phyloP scores from a whole-genome alignment of 106 monocot species.

The Narthecium ossifragum region DNA sequence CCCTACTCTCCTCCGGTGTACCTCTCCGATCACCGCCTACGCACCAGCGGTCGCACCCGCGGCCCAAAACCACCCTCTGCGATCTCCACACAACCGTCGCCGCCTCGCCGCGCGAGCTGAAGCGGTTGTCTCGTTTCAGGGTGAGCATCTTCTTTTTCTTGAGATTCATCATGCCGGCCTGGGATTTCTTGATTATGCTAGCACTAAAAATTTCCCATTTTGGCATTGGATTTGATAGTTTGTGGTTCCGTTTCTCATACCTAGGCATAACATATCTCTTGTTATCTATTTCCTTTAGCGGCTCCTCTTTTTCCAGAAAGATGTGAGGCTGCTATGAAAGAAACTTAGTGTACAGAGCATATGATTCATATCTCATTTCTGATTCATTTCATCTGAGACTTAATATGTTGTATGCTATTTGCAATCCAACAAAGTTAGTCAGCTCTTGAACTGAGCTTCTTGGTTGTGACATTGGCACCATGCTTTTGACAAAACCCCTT shows the following conservation, averaged over 20 bases:
- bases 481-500: no score
- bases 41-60: not conserved
- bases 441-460: no score
- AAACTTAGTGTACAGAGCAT: no score
- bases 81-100: not conserved
- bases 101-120: not conserved
- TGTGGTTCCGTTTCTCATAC: no score
- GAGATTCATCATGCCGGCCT: not conserved
- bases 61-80: not conserved
- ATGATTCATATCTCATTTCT: no score
- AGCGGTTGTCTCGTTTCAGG: conserved; percentile 11
- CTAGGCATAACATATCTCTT: not conserved
- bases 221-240: conserved; percentile 1
- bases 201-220: not conserved
- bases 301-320: not conserved
- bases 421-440: no score
- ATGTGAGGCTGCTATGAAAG: no score
- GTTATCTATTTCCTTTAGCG: not conserved
- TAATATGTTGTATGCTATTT: no score
- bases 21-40: not conserved
- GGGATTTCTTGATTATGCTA: no score
- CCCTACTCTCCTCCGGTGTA: not conserved
- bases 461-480: no score
- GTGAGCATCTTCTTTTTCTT: not conserved
- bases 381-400: no score